Evolutionary conservation across 305 asterid species (phyloP), one percentile per base, ranked within the genome.

Genomic region (Striga hermonthica): DNA sequence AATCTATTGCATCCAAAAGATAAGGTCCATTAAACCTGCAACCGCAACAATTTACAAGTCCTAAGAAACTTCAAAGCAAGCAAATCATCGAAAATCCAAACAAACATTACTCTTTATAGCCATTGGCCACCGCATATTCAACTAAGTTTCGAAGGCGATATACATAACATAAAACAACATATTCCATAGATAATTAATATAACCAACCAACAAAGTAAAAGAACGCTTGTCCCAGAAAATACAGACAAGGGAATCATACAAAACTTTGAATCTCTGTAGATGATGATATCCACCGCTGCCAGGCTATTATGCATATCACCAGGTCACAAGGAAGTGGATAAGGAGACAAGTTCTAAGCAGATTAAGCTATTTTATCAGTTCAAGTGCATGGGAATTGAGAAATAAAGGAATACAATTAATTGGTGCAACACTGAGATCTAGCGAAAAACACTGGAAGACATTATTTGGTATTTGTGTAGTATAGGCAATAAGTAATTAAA

Each of bases 1-100:
- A 88, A 86, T 93, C 99, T 60, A 90, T 85, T 58, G 93, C 95
- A 58, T 93, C 96, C 86, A 93, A 70, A 47, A 93, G 80, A 78
- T 75, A 78, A 73, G 86, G 86, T 66, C 99, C 99, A 69, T 58
- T 78, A 76, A 58, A 90, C 99, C 99, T 90, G 87, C 74, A 73
- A 78, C 65, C 57, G 56, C 63, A 62, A 12, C 22, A 56, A 67
- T 37, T 65, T 48, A 11, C 43, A 50, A 55, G 52, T 57, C 66
- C 0, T 78, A 74, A 71, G 15, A 44, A 74, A 58, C 62, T 59
- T 52, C 56, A 66, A 41, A 37, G 12, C 59, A 22, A 22, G 31
- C 31, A 22, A 22, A 22, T 22, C 31, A 22, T 22, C 31, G 31
- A 22, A 22, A 22, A 22, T 22, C 31, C 1, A 22, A 22, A 22